Base-by-base conservation (phyloP, 192 early-diverging fungal species). In the Cetraspora pellucida region DNA sequence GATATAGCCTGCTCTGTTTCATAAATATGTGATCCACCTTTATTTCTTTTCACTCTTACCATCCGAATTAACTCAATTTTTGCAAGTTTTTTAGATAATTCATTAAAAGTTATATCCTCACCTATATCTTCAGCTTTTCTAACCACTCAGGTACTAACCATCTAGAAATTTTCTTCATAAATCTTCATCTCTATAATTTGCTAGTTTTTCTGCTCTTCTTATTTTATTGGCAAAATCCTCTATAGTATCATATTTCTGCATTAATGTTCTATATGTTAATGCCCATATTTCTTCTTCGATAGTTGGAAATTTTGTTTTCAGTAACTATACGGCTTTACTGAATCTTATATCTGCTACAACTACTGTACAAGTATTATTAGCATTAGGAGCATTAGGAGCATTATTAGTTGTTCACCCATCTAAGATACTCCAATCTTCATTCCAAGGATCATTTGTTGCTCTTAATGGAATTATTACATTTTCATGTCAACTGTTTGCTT, bases 31-130 rank as follows among this genome's bases (percentile, higher is more conserved):
- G 65, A 67, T 67, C 37, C 37, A 67, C 14, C 23, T 23, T 23
- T 61, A 25, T 61, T 61, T 61, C 59, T 61, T 61, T 61, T 61
- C 59, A 61, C 23, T 61, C 59, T 61, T 19, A n/a, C 23, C 59
- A 61, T 61, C 23, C 59, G 2, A 25, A 61, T 61, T 61, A 61
- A 61, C 23, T 61, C 59, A 25, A 61, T 61, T 25, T 52, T 61
- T 61, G 59, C 59, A 16, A 61, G 59, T 61, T 61, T 61, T 61
- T 61, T 61, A 61, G 59, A 61, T 25, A 61, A 61, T 25, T 61
- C 59, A 25, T 61, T 10, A 61, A 61, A 61, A 61, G 59, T 61
- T n/a, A 61, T 61, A 61, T 61, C 23, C 59, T 21, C 59, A 23
- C 59, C 59, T 61, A 61, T 61, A 61, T 61, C 28, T 25, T 61